Evolutionary conservation across 441 rosid genomes (phyloP), one percentile per base, ranked within the genome.

Genomic region (Gossypium armourianum): DNA sequence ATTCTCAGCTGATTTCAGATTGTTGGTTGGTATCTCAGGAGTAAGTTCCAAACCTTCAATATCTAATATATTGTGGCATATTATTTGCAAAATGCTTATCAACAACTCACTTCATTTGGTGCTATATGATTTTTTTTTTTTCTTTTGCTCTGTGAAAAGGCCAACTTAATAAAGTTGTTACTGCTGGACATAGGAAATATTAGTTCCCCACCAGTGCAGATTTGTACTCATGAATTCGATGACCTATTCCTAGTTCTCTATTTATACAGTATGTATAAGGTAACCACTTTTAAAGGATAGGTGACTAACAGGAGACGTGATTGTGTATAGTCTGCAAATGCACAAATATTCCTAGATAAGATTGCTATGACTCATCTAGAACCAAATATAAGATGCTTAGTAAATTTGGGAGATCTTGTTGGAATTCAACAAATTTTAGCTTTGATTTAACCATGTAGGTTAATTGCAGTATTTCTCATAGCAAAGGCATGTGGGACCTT

Each of bases 11-110:
- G 73, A 72, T 6, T 68, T 77, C 86, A 73, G 87, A 80, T 72
- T 85, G 88, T 68, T 76, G 84, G 54, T 47, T 86, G 59, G 83
- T 74, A 57, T 76, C 86, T 50, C 81, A 81, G 21, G 84, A 86
- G 90, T 86, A 77, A 79, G 90, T 79, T 32, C 73, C 47, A 40
- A 52, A n/a, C 64, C 57, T 13, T 21, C n/a, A 70, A 52, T 15
- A 28, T 59, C 50, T 36, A 32, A 15, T 29, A 52, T 57, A 62
- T 17, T 40, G 15, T 21, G 59, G 58, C 24, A 29, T 72, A 69
- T 61, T 26, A 61, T 64, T 6, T 66, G 61, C 68, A 29, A 50
- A 68, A 50, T 50, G 43, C 57, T 49, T 66, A 66, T 24, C 24
- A 3, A 9, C 17, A 50, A 26, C 58, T 54, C 16, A 32, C 4